Base-by-base conservation (phyloP, 768 basidiomycete species). In the Agrocybe pediades region DNA sequence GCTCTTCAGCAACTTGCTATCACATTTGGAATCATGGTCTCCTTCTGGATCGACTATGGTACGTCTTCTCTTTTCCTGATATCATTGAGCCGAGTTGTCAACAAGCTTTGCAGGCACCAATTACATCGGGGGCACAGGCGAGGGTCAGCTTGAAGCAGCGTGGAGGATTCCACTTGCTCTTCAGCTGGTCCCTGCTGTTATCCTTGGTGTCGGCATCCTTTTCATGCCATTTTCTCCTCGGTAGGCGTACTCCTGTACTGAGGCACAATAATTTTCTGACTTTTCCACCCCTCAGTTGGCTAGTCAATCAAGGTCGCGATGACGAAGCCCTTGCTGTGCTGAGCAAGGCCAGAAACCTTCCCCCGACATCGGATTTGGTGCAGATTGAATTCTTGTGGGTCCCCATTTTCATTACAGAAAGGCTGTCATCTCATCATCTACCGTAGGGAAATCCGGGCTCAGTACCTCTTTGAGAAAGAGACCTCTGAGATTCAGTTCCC, bases 211-310 rank as follows among this genome's bases (percentile, higher is more conserved):
- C 29, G 90, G 90, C 3, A 85, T 89, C 39, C 51, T 87, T 44
- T 90, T 86, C 67, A 85, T 92, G 82, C 90, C 90, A 1, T 88
- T 87, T 73, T 89, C 87, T 17, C 90, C 90, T 15, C 74, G 87
- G 81, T 83, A 66, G 29, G 69, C 57, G 16, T 17, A 20, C n/a
- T 29, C 19, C 11, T 24, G 21, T 47, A 49, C 33, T n/a, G 21
- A 19, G 21, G n/a, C 2, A n/a, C n/a, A 7, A 2, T 47, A 11
- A 26, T 40, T 40, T 59, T 26, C 20, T 17, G 26, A n/a, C 41
- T 20, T 20, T 24, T 30, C 29, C 23, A 51, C 21, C 54, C 54
- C 21, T 24, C n/a, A 84, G 86, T 59, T 89, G 87, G 87, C 77
- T 92, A n/a, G 80, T 92, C 48, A 87, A 89, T 61, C 74, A 85